Base-by-base conservation (phyloP, 2,329 filamentous ascomycete species). In the Cercospora brassicicola region DNA sequence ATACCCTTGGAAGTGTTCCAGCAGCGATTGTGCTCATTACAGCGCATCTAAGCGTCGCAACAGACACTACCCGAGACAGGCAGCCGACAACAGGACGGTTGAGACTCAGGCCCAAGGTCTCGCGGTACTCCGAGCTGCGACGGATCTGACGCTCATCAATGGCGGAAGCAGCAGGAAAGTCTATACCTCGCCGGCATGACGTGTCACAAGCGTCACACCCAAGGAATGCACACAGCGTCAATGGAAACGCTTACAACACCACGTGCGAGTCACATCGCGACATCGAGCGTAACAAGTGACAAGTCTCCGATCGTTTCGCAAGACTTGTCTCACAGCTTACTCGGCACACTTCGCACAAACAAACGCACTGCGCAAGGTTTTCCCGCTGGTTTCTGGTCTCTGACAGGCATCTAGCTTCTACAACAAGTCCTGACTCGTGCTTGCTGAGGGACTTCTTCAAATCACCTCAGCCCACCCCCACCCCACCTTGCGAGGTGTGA, bases 101-200 rank as follows among this genome's bases (percentile, higher is more conserved):
- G 94, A 97, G 82, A 96, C 94, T 2, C 94, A 97, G 76, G 88
- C 89, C 23, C 91, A 93, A 56, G 94, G 93, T 0, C 76, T 97
- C 61, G 88, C 91, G 4, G 85, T 97, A 23, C 81, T 97, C 65
- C 85, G 93, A 73, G 92, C 93, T 30, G 74, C 75, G 23, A 65
- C 65, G 48, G 72, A 73, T 66, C 69, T 70, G 1, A 86, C 91
- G 76, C 92, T 79, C 62, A 30, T 79, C 62, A 15, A n/a, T 30
- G 28, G 20, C 51, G 78, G 51, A 45, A 64, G 62, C 62, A 79
- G 79, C 69, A 69, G 63, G 63, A 66, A 62, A 65, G 59, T 39
- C 20, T 70, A 63, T 63, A 33, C 62, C 42, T 64, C 31, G 20
- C 33, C 10, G 53, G 33, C 51, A 64, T 64, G 62, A 64, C 62